phyloP scores from a whole-genome alignment of 2,329 filamentous ascomycete species.

The Penicillium hesseltinei region DNA sequence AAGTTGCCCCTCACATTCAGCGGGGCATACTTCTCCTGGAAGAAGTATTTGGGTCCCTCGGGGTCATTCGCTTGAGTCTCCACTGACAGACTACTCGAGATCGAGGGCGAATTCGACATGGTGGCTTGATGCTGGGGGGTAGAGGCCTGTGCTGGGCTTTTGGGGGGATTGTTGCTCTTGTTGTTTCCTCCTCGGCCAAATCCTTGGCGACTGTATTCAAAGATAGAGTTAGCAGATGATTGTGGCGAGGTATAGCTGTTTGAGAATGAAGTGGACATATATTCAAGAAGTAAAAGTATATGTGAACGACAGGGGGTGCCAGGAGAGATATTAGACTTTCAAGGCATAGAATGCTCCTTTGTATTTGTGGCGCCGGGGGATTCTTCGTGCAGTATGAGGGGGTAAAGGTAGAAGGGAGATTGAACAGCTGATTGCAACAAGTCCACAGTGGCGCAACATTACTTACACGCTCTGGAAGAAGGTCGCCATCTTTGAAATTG shows the following conservation, averaged over 20 bases:
- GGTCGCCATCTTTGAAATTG: constrained; percentile 43
- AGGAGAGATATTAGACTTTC: constrained; percentile 14
- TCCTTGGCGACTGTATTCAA: constrained; percentile 45
- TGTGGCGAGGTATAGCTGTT: constrained; percentile 5
- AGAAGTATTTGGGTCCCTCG: constrained; percentile 50
- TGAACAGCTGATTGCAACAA: constrained; percentile 1
- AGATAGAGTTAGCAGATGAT: constrained; percentile 26
- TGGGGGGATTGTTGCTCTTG: constrained; percentile 44
- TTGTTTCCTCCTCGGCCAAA: constrained; percentile 50
- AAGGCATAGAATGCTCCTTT: constrained; percentile 17
- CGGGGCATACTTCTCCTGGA: constrained; percentile 60
- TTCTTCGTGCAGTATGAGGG: constrained; percentile 25
- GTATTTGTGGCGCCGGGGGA: constrained; percentile 19
- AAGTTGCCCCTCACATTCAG: constrained; percentile 97
- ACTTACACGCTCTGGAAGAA: constrained; percentile 54
- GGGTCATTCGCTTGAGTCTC: constrained; percentile 43
- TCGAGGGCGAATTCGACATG: constrained; percentile 42
- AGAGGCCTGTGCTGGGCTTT: constrained; percentile 34
- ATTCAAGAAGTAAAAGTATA: constrained; percentile 3
- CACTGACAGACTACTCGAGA: constrained; percentile 37
- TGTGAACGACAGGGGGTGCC: background rate
- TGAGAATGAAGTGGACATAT: constrained; percentile 7
- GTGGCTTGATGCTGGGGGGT: constrained; percentile 27
- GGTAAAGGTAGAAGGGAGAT: constrained; percentile 10
- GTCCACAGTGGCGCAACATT: constrained; percentile 5